Percentiles rank a stretch among this genome's conserved stretches.
phyloP scores from a whole-genome alignment of 2,329 filamentous ascomycete genomes.

The Aspergillus transmontanensis region DNA sequence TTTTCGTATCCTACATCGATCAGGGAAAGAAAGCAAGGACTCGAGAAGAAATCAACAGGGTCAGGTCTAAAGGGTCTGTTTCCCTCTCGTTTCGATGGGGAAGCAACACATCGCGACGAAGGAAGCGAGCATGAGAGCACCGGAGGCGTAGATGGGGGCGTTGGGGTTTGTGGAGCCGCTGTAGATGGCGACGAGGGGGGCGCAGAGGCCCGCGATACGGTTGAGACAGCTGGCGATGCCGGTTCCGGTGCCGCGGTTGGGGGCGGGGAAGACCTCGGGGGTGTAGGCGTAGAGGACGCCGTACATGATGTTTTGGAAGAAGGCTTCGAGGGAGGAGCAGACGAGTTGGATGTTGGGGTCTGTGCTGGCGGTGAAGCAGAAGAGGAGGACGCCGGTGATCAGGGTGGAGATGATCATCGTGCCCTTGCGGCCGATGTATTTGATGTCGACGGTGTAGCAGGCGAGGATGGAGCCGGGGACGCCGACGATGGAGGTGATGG shows the following conservation, averaged over 20 bases:
- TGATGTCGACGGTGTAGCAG: conserved; percentile 71
- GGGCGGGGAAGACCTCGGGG: conserved; percentile 60
- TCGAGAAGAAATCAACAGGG: neutral
- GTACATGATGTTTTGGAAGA: conserved; percentile 61
- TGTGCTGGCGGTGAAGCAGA: conserved; percentile 56
- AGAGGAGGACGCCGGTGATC: conserved; percentile 57
- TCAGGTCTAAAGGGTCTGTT: conserved; percentile 38
- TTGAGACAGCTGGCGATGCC: conserved; percentile 51
- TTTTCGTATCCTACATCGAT: too few relatives aligned
- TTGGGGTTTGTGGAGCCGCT: conserved; percentile 40
- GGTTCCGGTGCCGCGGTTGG: conserved; percentile 57
- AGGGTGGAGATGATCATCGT: conserved; percentile 57
- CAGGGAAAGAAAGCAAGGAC: neutral
- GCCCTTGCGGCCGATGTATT: conserved; percentile 62
- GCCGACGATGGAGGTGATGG: conserved; percentile 75
- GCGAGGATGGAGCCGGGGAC: conserved; percentile 77
- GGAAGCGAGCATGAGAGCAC: conserved; percentile 46
- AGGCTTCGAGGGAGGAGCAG: conserved; percentile 57
- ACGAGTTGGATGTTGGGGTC: conserved; percentile 53
- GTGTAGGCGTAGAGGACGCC: conserved; percentile 62
- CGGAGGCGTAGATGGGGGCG: conserved; percentile 49
- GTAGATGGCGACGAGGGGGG: conserved; percentile 50
- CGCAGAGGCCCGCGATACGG: conserved; percentile 47
- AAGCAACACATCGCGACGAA: conserved; percentile 49
- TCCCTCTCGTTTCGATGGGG: conserved; percentile 51